Base-by-base conservation (phyloP, 2,329 filamentous ascomycete species). In the Hypoxylon sp. region DNA sequence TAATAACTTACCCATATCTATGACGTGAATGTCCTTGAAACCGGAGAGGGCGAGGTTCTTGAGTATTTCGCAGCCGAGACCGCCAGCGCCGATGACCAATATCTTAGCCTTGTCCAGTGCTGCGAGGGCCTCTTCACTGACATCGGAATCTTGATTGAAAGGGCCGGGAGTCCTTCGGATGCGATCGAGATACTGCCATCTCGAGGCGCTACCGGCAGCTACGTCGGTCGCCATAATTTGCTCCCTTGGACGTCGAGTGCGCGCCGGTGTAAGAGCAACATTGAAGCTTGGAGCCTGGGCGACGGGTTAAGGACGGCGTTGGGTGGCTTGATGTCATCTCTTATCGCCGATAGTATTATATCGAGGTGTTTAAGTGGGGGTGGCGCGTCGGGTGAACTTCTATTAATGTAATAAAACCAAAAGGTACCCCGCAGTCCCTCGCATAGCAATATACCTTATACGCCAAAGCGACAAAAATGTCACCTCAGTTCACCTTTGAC, bases 1-100 rank as follows among this genome's bases (percentile, higher is more conserved):
- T 3, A 1, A 6, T 40, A n/a, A 78, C 85, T 65, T 82, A 92
- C 92, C 93, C 96, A 99, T 99, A 82, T 99, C 96, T 76, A 99
- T 98, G 66, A 99, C 96, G 83, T 99, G 94, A 73, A 99, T 98
- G 77, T 97, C 90, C 81, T 92, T 97, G 84, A 99, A 99, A 30
- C 95, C 94, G 1, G 95, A 98, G 58, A 99, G 87, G 46, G 96
- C 96, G 35, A 99, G 87, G 77, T 99, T 94, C 84, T 99, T 99
- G 58, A 99, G 85, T 49, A 99, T 97, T 79, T 99, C 96, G 76
- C 96, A 99, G 72, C 96, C 96, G 66, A 99, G 82, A 10, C 96
- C 96, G 69, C 96, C 96, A 66, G 96, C 96, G 64, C 96, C 96
- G 73, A 95, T 98, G 13, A 76, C 73, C 88, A 97, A 80, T 64